Evolutionary conservation across 106 monocot genomes (phyloP).

Genomic region (Chionographis japonica): DNA sequence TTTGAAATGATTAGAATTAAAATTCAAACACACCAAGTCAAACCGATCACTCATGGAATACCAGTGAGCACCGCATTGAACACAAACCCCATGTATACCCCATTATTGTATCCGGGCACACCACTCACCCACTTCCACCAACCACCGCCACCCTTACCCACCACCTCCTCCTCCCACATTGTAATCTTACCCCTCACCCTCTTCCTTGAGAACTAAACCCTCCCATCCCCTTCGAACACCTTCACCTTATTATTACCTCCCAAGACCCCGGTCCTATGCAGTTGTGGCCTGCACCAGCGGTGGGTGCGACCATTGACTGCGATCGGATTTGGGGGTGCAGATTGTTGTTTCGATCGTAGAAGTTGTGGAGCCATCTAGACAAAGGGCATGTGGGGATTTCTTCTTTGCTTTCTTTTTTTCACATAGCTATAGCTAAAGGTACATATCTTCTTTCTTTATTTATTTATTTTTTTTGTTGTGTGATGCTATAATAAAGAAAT

Average conservation of each 20-base stretch:
- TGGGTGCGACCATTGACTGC: too few species aligned
- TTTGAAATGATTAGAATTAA: neutral
- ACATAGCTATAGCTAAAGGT: too few species aligned
- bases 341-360: too few species aligned
- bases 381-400: too few species aligned
- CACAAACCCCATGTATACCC: constrained; percentile 73
- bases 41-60: constrained; percentile 33
- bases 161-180: constrained; percentile 85
- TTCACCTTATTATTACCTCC: constrained; percentile 84
- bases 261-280: neutral
- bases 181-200: constrained; percentile 76
- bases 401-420: too few species aligned
- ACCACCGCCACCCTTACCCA: constrained; percentile 26
- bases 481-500: too few species aligned
- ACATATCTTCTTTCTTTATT: too few species aligned
- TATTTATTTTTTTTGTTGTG: too few species aligned
- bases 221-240: constrained; percentile 91
- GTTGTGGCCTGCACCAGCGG: too few species aligned
- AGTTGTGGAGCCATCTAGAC: too few species aligned
- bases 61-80: constrained; percentile 62
- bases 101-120: constrained; percentile 70
- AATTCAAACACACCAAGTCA: constrained; percentile 3
- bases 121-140: constrained; percentile 87
- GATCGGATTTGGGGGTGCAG: too few species aligned
- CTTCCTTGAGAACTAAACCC: constrained; percentile 95